Evolutionary conservation across 23 red algal species (phyloP).

Genomic region (Agarophyton chilense): DNA sequence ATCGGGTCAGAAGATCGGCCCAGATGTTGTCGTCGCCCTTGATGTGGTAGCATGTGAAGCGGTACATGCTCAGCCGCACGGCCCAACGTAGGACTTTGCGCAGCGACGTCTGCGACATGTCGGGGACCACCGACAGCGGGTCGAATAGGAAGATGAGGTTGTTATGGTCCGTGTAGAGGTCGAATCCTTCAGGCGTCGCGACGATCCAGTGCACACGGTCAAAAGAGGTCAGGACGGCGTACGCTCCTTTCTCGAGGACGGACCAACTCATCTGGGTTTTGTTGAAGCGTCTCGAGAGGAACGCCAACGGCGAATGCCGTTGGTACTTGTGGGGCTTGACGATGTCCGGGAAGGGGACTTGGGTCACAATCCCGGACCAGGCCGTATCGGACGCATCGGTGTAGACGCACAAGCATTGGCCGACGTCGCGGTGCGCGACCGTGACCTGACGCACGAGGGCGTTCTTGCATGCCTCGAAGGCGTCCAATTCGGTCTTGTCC

Average conservation of each 20-base stretch:
- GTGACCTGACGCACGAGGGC: conserved; percentile 26
- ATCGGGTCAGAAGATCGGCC: conserved; percentile 48
- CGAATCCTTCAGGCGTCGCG: not conserved
- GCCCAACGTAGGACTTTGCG: conserved; percentile 51
- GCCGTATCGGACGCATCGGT: conserved; percentile 47
- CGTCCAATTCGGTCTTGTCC: not conserved
- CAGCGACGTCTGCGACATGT: conserved; percentile 8
- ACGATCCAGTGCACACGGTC: conserved; percentile 47
- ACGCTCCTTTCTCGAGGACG: conserved; percentile 50
- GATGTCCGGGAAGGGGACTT: conserved; percentile 20
- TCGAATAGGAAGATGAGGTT: conserved; percentile 67
- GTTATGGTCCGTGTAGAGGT: conserved; percentile 53
- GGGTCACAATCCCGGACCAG: conserved; percentile 43
- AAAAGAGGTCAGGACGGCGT: conserved; percentile 5
- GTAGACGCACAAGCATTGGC: conserved; percentile 40
- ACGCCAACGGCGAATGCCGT: not conserved
- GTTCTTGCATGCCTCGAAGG: conserved; percentile 38
- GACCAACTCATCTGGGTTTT: conserved; percentile 46
- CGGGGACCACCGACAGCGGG: conserved; percentile 40
- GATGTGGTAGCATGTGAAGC: conserved; percentile 47
- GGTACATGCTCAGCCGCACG: conserved; percentile 40
- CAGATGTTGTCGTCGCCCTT: conserved; percentile 44
- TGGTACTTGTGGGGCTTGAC: conserved; percentile 13
- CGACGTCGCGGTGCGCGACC: conserved; percentile 20
- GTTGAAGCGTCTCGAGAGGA: conserved; percentile 29